Evolutionary conservation across 495 filamentous ascomycete genomes (phyloP).

Genomic region (Lepraria neglecta): DNA sequence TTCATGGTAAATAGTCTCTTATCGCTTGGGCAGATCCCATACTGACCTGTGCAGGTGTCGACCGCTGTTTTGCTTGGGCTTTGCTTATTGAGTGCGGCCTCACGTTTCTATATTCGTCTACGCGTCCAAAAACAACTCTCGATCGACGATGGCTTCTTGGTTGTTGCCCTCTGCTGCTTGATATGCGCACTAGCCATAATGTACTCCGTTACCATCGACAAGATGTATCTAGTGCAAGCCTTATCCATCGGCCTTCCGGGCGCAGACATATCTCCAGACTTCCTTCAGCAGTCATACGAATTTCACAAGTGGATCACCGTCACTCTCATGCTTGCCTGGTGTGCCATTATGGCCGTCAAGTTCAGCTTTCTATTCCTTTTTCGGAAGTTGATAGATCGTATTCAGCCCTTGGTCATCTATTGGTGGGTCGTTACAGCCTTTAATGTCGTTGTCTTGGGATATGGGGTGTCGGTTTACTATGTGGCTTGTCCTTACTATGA

Average conservation of each 20-base stretch:
- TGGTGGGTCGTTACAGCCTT: background rate
- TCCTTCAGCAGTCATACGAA: background rate
- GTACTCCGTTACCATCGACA: conserved; percentile 15
- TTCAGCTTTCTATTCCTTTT: conserved; percentile 29
- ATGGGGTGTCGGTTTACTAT: background rate
- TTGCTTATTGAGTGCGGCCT: background rate
- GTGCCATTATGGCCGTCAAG: conserved; percentile 24
- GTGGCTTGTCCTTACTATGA: background rate
- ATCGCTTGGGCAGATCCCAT: background rate
- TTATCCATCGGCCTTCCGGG: background rate
- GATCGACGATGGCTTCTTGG: conserved; percentile 25
- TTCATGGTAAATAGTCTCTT: background rate
- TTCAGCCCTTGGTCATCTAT: conserved; percentile 7
- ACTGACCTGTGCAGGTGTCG: background rate
- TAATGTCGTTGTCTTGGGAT: background rate
- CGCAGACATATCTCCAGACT: background rate
- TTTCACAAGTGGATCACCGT: conserved; percentile 17
- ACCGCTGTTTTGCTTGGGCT: background rate
- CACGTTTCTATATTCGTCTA: background rate
- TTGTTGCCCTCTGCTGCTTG: conserved; percentile 21
- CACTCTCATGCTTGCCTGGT: conserved; percentile 18
- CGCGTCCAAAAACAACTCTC: conserved; percentile 7
- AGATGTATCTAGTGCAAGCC: background rate
- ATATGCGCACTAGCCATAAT: conserved; percentile 14
- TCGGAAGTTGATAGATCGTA: conserved; percentile 21